Evolutionary conservation across 805 yeast species (phyloP), one percentile per base, ranked within the genome.

Genomic region (Candida arabinofermentans): DNA sequence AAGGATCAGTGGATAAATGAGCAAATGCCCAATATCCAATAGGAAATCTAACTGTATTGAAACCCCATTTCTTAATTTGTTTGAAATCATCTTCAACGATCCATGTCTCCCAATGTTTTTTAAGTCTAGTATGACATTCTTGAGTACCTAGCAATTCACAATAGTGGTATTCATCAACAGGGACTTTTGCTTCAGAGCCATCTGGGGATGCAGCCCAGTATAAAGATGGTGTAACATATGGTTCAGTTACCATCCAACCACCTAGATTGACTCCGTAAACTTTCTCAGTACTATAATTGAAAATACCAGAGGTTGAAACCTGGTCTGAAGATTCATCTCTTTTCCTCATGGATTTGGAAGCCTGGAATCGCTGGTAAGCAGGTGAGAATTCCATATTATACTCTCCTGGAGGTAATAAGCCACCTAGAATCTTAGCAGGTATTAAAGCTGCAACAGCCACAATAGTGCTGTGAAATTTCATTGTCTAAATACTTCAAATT

Each of bases 21-120:
- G 70, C 70, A 64, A 81, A 81, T 1, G 90, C 86, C 93, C 95
- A 86, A 59, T 85, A 85, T 2, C 91, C 91, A 37, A 84, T 74
- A 0, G 93, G 93, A 27, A 86, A 72, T 37, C 93, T 65, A n/a
- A 84, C 87, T 56, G 81, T 67, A 53, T 83, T 81, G 47, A 83
- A 72, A 0, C 87, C 88, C 50, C 65, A 66, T 3, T 53, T 53
- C 39, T 67, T 67, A 24, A 81, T 81, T 30, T 67, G 64, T 22
- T 59, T 52, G 47, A 83, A 77, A 58, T 83, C 88, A 3, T 66
- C 55, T 51, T 81, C 86, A 7, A 71, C 75, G 45, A 77, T 75
- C 71, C 77, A 81, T 0, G 77, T 60, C 4, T 66, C 61, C 81
- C 82, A 82, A 56, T 83, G 89, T 1, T 57, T 39, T 27, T 66